phyloP scores from a whole-genome alignment of 2,329 filamentous ascomycete species.

The Massarina eburnea region DNA sequence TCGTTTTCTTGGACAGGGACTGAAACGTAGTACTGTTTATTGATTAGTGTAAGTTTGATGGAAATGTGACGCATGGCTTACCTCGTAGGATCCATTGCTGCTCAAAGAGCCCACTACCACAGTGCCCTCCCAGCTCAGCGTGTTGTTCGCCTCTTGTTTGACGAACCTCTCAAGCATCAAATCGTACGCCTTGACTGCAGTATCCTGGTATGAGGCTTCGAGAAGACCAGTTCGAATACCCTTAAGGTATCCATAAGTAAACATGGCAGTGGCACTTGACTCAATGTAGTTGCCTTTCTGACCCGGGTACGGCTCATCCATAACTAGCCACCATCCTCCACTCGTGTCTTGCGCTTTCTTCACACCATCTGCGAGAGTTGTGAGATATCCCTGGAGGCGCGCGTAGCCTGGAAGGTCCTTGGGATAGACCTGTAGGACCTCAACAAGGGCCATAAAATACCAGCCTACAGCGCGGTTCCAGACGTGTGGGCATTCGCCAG shows the following conservation, averaged over 20 bases:
- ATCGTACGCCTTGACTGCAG: constrained; percentile 49
- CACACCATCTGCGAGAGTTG: constrained; percentile 46
- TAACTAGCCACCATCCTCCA: constrained; percentile 62
- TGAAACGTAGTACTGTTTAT: constrained; percentile 40
- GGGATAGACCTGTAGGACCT: constrained; percentile 53
- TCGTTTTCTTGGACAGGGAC: constrained; percentile 40
- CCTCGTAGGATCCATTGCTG: constrained; percentile 54
- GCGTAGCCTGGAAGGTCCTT: constrained; percentile 39
- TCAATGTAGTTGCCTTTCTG: constrained; percentile 61
- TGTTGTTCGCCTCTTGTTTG: constrained; percentile 49
- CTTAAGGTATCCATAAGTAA: constrained; percentile 41
- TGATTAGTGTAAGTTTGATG: constrained; percentile 1
- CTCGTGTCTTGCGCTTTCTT: constrained; percentile 46
- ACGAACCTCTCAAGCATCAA: constrained; percentile 51
- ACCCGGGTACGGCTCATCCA: constrained; percentile 51
- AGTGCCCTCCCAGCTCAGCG: constrained; percentile 55
- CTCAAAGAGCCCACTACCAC: constrained; percentile 56
- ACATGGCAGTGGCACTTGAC: constrained; percentile 60
- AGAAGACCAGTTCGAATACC: constrained; percentile 36
- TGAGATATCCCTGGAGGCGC: constrained; percentile 45
- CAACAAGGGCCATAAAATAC: constrained; percentile 47
- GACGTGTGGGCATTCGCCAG: constrained; percentile 40
- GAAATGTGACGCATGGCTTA: constrained; percentile 26
- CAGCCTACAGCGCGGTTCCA: constrained; percentile 43
- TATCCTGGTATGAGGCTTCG: constrained; percentile 38